Percentiles rank a stretch among this genome's conserved stretches.
Evolutionary conservation across 805 yeast genomes (phyloP).

Genomic region (Candida nonsorbophila): DNA sequence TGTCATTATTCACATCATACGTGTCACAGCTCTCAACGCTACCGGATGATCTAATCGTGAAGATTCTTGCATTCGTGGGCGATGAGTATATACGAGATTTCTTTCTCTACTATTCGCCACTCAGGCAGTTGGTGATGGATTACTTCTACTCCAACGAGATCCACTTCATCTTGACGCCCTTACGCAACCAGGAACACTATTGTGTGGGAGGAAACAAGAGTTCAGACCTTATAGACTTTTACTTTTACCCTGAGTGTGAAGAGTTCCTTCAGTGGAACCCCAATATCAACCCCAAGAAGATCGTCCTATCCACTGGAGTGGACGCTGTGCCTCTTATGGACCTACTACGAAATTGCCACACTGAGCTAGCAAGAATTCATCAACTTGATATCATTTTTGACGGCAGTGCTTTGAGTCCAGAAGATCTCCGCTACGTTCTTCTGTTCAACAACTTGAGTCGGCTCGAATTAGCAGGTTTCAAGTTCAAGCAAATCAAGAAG

Average conservation of each 20-base stretch:
- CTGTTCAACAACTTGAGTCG: conserved; percentile 20
- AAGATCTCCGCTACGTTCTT: conserved; percentile 17
- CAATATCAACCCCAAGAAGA: conserved; percentile 20
- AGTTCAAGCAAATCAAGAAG: conserved; percentile 9
- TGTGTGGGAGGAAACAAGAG: conserved; percentile 3
- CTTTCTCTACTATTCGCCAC: conserved; percentile 12
- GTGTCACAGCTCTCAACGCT: conserved; percentile 10
- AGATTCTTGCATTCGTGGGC: conserved; percentile 14
- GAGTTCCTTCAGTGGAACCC: conserved; percentile 24
- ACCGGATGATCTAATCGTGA: conserved; percentile 17
- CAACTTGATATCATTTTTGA: conserved; percentile 26
- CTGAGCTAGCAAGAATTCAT: conserved; percentile 9
- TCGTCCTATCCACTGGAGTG: conserved; percentile 24
- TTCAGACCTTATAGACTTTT: conserved; percentile 11
- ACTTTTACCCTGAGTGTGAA: conserved; percentile 23
- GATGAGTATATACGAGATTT: conserved; percentile 17
- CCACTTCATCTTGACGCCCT: conserved; percentile 28
- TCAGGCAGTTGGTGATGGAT: conserved; percentile 18
- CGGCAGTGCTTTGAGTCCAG: conserved; percentile 13
- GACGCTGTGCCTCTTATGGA: conserved; percentile 23
- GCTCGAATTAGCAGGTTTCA: conserved; percentile 23
- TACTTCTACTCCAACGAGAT: conserved; percentile 24
- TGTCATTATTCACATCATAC: no score
- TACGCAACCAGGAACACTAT: conserved; percentile 6
- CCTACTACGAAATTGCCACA: conserved; percentile 15